Evolutionary conservation across 139 green algal genomes (phyloP), one percentile per base, ranked within the genome.

Genomic region (Coccomyxa sp.): DNA sequence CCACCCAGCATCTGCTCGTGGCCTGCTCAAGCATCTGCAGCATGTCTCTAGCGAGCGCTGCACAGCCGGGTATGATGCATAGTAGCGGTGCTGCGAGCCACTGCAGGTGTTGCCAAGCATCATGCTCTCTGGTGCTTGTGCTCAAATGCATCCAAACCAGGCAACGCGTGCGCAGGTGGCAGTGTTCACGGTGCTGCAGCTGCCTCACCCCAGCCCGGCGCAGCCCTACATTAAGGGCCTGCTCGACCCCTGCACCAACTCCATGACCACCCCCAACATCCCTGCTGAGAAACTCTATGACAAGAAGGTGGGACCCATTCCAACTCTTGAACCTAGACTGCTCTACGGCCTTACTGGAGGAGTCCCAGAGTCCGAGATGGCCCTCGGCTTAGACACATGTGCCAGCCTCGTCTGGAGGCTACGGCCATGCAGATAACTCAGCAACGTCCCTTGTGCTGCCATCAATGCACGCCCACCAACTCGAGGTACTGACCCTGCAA

Each of bases 161-260:
- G 64, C 27, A 34, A 22, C 35, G 64, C 64, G 35, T 71, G 64
- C 64, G 5, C 75, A 86, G 55, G 84, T 79, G 14, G 83, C 80
- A 2, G 79, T 76, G 10, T 91, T 89, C 71, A 44, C 81, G 2
- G 85, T 93, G 54, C 89, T 92, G 40, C 37, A 74, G 38, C 78
- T 91, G 74, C 7, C 85, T 72, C 77, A 73, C 14, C 93, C 93
- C 8, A 92, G 86, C 0, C 44, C 84, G 2, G 74, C 87, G 40
- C 41, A 71, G 55, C 89, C 92, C 0, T 94, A 79, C 83, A 95
- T 97, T 74, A 76, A 78, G 8, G 84, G 84, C 12, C 82, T 97
- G 77, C 88, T 96, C 50, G 93, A 97, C 85, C 93, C 93, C 22
- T 96, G 92, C 89, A 95, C 91, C 79, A 96, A 96, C 87, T 88